Conservation (phyloP, 2,329 filamentous ascomycete species). For the Dryadomyces quercivorus region DNA sequence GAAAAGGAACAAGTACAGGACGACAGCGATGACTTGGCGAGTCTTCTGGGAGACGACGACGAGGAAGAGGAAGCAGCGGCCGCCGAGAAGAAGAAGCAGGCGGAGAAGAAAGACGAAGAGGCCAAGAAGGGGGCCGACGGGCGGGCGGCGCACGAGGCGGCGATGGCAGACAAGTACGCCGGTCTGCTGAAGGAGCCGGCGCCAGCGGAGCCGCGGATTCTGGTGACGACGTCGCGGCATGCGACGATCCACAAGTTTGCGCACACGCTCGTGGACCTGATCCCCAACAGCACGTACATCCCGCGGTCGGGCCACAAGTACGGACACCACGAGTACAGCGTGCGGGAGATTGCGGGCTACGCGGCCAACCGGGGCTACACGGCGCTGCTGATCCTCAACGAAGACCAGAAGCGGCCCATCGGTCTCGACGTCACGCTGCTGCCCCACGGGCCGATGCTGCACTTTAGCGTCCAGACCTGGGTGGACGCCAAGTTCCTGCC, state of each 20-base stretch:
- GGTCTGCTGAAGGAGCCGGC: slow-evolving; percentile 47
- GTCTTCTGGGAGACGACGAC: slow-evolving; percentile 19
- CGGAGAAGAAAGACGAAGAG: slow-evolving; percentile 23
- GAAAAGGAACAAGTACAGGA: slow-evolving; percentile 28
- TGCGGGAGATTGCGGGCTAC: slow-evolving; percentile 81
- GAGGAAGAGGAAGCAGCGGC: slow-evolving; percentile 24
- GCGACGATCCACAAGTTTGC: slow-evolving; percentile 79
- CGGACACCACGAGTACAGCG: slow-evolving; percentile 70
- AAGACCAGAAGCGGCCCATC: slow-evolving; percentile 76
- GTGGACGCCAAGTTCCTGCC: slow-evolving; percentile 77
- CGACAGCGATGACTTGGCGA: slow-evolving; percentile 29
- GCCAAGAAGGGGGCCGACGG: slow-evolving; percentile 25
- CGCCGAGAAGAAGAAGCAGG: slow-evolving; percentile 20
- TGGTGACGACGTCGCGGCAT: slow-evolving; percentile 85
- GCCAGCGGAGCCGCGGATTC: slow-evolving; percentile 34
- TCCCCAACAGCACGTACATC: slow-evolving; percentile 82
- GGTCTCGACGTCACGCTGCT: slow-evolving; percentile 77
- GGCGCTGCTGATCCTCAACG: slow-evolving; percentile 70
- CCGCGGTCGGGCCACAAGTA: slow-evolving; percentile 73
- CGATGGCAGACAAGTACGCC: slow-evolving; percentile 48
- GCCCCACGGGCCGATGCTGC: slow-evolving; percentile 77
- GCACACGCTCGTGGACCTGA: slow-evolving; percentile 62
- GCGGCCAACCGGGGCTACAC: slow-evolving; percentile 75
- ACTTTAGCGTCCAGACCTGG: slow-evolving; percentile 86
- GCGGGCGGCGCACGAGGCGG: slow-evolving; percentile 46